Base-by-base conservation (phyloP, 495 filamentous ascomycete species). In the Xylaria longipes region DNA sequence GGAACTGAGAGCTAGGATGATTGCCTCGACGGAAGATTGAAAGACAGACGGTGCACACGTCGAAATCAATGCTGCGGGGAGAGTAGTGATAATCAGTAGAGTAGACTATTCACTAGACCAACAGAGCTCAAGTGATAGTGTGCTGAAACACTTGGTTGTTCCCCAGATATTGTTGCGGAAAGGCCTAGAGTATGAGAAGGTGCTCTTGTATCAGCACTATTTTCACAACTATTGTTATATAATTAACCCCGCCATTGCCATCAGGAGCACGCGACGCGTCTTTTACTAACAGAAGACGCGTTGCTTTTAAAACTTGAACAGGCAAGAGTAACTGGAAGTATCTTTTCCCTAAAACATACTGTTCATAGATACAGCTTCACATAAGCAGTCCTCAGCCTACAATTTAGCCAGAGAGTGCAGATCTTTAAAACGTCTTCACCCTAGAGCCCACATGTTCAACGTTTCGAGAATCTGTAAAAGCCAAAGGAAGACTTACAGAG, bases 291-390 rank as follows among this genome's bases (percentile, higher is more conserved):
- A 31, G 27, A 31, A 50, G 52, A 56, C 52, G 52, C 52, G 52
- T 52, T 27, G 3, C 52, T 56, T 12, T 29, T 56, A 14, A 15
- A 15, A 27, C 9, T 15, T 54, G 7, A 14, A 54, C 25, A 56
- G 52, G 52, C 52, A 56, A 56, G 52, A 56, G 52, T 56, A 17
- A 31, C 52, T 31, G 8, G 27, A 31, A 56, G 52, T 31, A 56
- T 3, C 52, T 31, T 56, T 56, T 2, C 25, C 9, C 50, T 54
- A 9, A 27, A 54, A 9, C 27, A 3, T 56, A 17, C 52, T 56
- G 3, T 29, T 29, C 52, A 17, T 31, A 2, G 17, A 17, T 17
- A 31, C 6, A 17, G 27, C 11, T 56, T 29, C 9, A 27, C 25
- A 27, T 27, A 54, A 54, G 9, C 22, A 54, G 6, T 15, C 1